These are phyloP conservation scores for Vigna mungo DNA, from an alignment of 306 rosid genomes.

Conservation along the genomic window DNA sequence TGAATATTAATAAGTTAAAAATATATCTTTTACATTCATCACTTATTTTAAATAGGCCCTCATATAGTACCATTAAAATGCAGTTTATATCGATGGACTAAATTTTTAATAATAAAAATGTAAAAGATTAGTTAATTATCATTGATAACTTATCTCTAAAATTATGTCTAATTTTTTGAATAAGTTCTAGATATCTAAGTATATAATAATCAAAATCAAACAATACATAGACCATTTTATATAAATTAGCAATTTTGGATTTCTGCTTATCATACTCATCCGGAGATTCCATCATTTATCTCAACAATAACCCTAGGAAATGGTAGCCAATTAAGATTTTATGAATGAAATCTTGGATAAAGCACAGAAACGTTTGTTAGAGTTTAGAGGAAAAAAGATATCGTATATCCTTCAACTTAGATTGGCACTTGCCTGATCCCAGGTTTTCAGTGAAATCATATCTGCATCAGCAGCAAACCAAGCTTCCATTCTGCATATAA, in stretches of 20 bases:
- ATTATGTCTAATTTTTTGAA: background rate
- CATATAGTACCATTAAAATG: no score
- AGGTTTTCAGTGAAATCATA: constrained; percentile 72
- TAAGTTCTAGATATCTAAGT: background rate
- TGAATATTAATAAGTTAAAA: no score
- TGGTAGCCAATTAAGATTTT: constrained; percentile 1
- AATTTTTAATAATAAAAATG: background rate
- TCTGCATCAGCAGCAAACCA: constrained; percentile 92
- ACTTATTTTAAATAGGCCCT: no score
- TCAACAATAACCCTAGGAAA: constrained; percentile 30
- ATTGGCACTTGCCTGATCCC: constrained; percentile 81
- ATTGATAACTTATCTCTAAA: background rate
- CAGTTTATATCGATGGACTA: no score
- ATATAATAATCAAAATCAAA: constrained; percentile 21
- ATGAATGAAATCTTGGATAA: constrained; percentile 30
- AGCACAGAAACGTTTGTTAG: background rate
- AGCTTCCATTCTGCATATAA: constrained; percentile 82
- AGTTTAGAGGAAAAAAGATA: constrained; percentile 11
- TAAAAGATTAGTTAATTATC: background rate
- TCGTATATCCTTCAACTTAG: constrained; percentile 38
- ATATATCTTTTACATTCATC: no score
- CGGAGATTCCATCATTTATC: constrained; percentile 7
- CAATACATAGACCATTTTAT: background rate
- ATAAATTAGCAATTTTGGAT: background rate
- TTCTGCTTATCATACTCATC: constrained; percentile 15